Evolutionary conservation across 441 rosid genomes (phyloP), one percentile per base, ranked within the genome.

Genomic region (Populus hybrid): DNA sequence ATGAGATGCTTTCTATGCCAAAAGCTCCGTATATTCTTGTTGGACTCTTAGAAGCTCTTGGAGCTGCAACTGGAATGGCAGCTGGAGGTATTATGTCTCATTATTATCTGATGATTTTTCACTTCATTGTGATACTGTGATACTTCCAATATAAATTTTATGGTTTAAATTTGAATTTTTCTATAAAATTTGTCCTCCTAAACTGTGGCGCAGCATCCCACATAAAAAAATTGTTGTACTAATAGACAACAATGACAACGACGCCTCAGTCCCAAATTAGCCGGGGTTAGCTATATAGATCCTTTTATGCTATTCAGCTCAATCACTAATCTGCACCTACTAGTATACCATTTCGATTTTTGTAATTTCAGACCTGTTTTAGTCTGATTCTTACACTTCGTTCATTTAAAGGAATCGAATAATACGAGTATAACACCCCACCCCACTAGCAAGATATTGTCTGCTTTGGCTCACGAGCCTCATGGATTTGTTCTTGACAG

Each of bases 51-150:
- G 99, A 95, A 88, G 95, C 98, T 78, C 89, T 93, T 76, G 95
- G 81, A 83, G 91, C 97, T 80, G 98, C 94, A 35, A 82, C 99
- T 67, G 98, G 99, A 74, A 95, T 95, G 99, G 98, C 99, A 21
- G 99, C 98, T 29, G 99, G 87, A 91, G 92, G 99, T 93, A 82
- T 77, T 21, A 59, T 42, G 24, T 79, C 42, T 69, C 67, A 16
- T 68, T 68, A 35, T 72, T 31, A 64, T 24, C 65, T 71, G 5
- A 45, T 11, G 53, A 35, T 31, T 23, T 66, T 68, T 16, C 16
- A n/a, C 69, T 20, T 53, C 64, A 63, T 68, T 50, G 3, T 40
- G 50, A 40, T 40, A 40, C 50, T 67, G 21, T 59, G 50, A 10
- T 31, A 21, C 6, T 42, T 23, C 45, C 6, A 12, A 9, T 2